phyloP scores from a whole-genome alignment of 2,329 filamentous ascomycete genomes.

The Xenoacremonium recifei region DNA sequence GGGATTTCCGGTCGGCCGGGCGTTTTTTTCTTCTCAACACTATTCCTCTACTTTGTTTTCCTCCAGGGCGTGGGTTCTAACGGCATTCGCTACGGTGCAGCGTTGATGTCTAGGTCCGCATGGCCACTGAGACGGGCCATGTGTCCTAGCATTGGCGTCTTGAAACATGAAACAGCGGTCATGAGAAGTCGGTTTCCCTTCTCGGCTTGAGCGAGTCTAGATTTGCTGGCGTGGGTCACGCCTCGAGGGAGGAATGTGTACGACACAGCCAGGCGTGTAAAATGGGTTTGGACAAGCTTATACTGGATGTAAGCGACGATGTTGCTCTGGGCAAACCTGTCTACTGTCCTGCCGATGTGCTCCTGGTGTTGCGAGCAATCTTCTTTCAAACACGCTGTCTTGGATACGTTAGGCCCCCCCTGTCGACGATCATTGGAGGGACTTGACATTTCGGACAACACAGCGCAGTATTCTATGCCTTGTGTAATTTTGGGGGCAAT shows the following conservation, averaged over 20 bases:
- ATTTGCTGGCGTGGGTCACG: background rate
- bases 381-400: too few species aligned
- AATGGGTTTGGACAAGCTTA: slow-evolving; percentile 11
- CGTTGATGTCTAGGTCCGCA: slow-evolving; percentile 15
- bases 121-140: slow-evolving; percentile 22
- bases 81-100: slow-evolving; percentile 23
- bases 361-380: too few species aligned
- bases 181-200: background rate
- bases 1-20: slow-evolving; percentile 10
- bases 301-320: slow-evolving; percentile 10
- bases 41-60: too few species aligned
- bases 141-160: slow-evolving; percentile 18
- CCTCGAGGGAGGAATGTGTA: slow-evolving; percentile 2
- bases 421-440: background rate
- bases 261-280: slow-evolving; percentile 4
- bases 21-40: too few species aligned
- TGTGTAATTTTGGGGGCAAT: slow-evolving; percentile 2
- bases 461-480: background rate
- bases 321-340: slow-evolving; percentile 4
- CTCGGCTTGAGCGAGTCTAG: background rate
- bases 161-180: slow-evolving; percentile 3
- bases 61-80: slow-evolving; percentile 18
- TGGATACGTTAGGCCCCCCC: too few species aligned
- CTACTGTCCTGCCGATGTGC: slow-evolving; percentile 1
- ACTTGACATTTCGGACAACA: background rate